These are phyloP conservation scores for Aegle marmelos DNA, from an alignment of 345 rosid species.

Conservation along the genomic window DNA sequence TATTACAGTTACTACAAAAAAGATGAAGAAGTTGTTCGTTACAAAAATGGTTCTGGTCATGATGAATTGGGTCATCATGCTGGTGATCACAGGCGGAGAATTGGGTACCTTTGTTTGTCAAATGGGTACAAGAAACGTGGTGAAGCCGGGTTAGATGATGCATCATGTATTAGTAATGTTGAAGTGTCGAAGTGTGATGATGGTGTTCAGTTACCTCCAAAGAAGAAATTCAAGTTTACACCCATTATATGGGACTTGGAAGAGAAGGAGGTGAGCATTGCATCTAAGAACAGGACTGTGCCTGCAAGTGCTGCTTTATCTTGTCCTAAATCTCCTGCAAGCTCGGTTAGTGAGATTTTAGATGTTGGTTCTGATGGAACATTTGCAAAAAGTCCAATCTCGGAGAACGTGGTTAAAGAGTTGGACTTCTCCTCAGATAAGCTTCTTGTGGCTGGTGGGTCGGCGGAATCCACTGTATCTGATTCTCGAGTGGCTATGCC, in stretches of 20 bases:
- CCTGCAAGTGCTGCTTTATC: slow-evolving; percentile 12
- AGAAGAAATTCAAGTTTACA: slow-evolving; percentile 66
- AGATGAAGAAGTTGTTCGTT: slow-evolving; percentile 23
- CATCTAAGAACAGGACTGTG: slow-evolving; percentile 24
- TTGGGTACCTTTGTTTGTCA: not conserved
- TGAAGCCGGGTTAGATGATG: slow-evolving; percentile 16
- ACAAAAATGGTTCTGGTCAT: slow-evolving; percentile 28
- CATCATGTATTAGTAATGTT: slow-evolving; percentile 19
- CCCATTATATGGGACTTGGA: slow-evolving; percentile 49
- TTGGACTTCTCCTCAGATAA: slow-evolving; percentile 21
- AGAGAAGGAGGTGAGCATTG: slow-evolving; percentile 29
- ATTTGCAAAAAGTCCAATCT: slow-evolving; percentile 8
- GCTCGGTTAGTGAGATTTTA: slow-evolving; percentile 4
- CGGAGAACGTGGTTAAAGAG: slow-evolving; percentile 7
- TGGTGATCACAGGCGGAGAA: not conserved
- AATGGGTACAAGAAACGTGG: slow-evolving; percentile 9
- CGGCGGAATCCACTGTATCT: not conserved
- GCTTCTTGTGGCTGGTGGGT: not conserved
- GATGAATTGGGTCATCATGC: slow-evolving; percentile 7
- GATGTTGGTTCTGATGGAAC: slow-evolving; percentile 20
- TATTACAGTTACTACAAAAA: slow-evolving; percentile 16
- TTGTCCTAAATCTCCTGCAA: slow-evolving; percentile 14
- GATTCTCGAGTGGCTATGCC: slow-evolving; percentile 10
- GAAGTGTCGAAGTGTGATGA: slow-evolving; percentile 12
- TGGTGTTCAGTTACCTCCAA: slow-evolving; percentile 33